These are phyloP conservation scores for Misopates orontium DNA, from an alignment of 257 asterid genomes.

Conservation along the genomic window DNA sequence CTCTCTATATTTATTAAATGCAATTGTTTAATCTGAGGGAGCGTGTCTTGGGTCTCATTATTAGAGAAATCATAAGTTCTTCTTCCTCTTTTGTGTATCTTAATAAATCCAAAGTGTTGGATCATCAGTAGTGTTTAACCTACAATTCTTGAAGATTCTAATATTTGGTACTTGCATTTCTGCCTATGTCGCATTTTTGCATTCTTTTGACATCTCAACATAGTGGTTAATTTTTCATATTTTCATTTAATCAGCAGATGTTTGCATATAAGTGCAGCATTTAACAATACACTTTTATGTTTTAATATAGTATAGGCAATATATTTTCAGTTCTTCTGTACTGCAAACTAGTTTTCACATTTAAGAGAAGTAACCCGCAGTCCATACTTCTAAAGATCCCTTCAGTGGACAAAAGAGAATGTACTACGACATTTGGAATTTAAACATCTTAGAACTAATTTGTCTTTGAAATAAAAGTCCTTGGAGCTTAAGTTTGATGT, in stretches of 20 bases:
- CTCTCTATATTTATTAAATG: background rate
- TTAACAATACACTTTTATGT: too few species aligned
- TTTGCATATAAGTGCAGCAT: too few species aligned
- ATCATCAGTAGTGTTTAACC: too few species aligned
- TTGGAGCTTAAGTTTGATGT: background rate
- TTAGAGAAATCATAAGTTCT: too few species aligned
- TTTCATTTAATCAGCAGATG: too few species aligned
- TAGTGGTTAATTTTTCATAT: background rate
- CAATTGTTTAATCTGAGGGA: slow-evolving; percentile 4
- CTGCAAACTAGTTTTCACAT: background rate
- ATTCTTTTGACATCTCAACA: background rate
- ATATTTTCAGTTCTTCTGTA: background rate
- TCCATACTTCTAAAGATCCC: background rate
- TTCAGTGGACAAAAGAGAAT: background rate
- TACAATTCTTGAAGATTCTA: background rate
- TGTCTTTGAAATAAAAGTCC: too few species aligned
- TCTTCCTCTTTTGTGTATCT: too few species aligned
- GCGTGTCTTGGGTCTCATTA: too few species aligned
- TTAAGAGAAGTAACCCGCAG: background rate
- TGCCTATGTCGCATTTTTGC: background rate
- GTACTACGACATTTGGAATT: slow-evolving; percentile 1
- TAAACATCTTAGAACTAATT: background rate
- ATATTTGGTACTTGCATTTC: background rate
- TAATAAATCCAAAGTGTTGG: too few species aligned
- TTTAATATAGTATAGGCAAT: background rate